Evolutionary conservation across 768 basidiomycete species (phyloP).

Genomic region (Suillus occidentalis): DNA sequence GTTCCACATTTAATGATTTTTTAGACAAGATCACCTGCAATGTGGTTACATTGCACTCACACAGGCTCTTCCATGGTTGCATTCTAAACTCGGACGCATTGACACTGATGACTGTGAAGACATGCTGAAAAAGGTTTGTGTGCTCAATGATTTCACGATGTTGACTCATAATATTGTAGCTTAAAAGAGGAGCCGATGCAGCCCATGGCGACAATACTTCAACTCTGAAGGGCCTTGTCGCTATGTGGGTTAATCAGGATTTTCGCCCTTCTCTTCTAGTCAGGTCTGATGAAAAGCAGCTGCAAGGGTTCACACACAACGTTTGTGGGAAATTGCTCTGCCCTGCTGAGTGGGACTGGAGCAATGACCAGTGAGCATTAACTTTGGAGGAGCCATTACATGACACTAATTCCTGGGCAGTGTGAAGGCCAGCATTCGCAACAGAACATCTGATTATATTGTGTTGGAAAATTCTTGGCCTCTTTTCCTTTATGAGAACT

Average conservation of each 20-base stretch:
- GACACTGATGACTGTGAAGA: neutral
- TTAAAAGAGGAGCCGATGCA: neutral
- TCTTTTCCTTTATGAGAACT: constrained; percentile 12
- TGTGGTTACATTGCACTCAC: neutral
- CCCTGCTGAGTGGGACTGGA: neutral
- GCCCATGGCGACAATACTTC: neutral
- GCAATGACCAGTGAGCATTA: neutral
- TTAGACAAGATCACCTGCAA: neutral
- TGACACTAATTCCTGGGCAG: neutral
- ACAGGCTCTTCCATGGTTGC: neutral
- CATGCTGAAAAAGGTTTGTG: neutral
- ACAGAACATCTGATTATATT: constrained; percentile 9
- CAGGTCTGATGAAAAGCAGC: neutral
- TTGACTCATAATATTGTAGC: neutral
- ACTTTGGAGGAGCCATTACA: neutral
- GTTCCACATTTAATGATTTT: neutral
- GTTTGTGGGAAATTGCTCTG: constrained; percentile 1
- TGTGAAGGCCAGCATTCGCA: constrained; percentile 6
- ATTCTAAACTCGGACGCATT: neutral
- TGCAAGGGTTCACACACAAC: neutral
- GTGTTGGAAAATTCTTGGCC: constrained; percentile 10
- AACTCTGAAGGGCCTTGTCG: neutral
- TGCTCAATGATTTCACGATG: neutral
- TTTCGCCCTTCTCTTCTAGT: neutral
- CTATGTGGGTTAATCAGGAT: neutral